Evolutionary conservation across 371 early-diverging fungal genomes (phyloP).

Genomic region (Ordospora pajunii): DNA sequence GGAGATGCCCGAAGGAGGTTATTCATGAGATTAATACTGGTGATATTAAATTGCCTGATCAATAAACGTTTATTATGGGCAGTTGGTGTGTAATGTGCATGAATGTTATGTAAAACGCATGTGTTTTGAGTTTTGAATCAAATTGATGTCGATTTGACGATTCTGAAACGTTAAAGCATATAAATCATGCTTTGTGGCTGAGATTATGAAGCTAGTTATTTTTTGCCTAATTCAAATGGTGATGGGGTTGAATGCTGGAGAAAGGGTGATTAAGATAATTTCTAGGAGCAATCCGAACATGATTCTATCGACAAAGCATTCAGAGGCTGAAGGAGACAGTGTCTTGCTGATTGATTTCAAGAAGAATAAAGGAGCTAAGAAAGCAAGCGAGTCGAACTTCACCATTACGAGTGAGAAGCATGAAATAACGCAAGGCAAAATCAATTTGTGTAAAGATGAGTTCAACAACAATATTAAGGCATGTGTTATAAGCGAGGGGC

Average conservation of each 20-base stretch:
- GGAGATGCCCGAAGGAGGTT: constrained; percentile 73
- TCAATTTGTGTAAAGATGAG: background rate
- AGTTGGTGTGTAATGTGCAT: background rate
- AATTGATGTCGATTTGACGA: background rate
- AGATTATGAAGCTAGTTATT: background rate
- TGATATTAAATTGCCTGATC: constrained; percentile 73
- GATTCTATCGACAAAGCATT: background rate
- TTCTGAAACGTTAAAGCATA: constrained; percentile 5
- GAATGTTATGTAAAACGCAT: background rate
- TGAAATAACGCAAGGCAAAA: background rate
- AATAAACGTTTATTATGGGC: constrained; percentile 46
- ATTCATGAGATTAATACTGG: constrained; percentile 67
- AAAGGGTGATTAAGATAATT: background rate
- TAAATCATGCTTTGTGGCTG: background rate
- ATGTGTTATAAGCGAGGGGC: background rate
- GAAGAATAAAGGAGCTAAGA: background rate
- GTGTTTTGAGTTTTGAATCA: background rate
- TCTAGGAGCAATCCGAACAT: background rate
- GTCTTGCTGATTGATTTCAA: background rate
- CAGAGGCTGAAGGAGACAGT: background rate
- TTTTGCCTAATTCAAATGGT: background rate
- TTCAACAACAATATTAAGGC: background rate
- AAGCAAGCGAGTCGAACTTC: background rate
- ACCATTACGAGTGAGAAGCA: background rate
- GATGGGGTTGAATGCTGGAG: background rate